phyloP scores from a whole-genome alignment of 305 asterid genomes.

The Withania somnifera region DNA sequence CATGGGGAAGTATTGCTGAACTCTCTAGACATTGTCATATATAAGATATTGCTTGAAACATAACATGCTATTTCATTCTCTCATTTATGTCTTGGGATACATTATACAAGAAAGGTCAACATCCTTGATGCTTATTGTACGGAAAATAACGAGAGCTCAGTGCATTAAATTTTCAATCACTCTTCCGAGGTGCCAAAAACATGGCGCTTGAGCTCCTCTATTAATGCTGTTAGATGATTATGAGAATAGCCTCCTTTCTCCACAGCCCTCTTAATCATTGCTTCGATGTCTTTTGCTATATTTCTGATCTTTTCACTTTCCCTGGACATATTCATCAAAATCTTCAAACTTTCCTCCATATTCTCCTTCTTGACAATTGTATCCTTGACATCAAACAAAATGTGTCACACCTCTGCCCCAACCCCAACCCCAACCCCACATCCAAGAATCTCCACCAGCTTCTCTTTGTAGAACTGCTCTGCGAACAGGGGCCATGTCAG shows the following conservation, averaged over 20 bases:
- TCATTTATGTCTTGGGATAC: too few species aligned
- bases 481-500: conserved; percentile 43
- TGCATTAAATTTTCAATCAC: background rate
- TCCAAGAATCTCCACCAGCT: conserved; percentile 18
- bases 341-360: background rate
- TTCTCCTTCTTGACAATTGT: background rate
- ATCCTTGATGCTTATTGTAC: background rate
- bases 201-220: conserved; percentile 16
- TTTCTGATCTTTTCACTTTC: background rate
- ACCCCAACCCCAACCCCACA: conserved; percentile 8
- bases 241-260: conserved; percentile 8
- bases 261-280: conserved; percentile 5
- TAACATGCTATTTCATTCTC: too few species aligned
- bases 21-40: too few species aligned
- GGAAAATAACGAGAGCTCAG: background rate
- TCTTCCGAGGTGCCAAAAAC: background rate
- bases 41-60: too few species aligned
- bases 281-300: background rate
- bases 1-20: background rate
- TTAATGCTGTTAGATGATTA: background rate
- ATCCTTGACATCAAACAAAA: background rate
- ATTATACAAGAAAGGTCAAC: too few species aligned
- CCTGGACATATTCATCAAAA: background rate
- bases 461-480: conserved; percentile 25
- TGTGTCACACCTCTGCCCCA: conserved; percentile 2